Evolutionary conservation across 208 protist genomes (phyloP).

Genomic region (Crithidia sp.): DNA sequence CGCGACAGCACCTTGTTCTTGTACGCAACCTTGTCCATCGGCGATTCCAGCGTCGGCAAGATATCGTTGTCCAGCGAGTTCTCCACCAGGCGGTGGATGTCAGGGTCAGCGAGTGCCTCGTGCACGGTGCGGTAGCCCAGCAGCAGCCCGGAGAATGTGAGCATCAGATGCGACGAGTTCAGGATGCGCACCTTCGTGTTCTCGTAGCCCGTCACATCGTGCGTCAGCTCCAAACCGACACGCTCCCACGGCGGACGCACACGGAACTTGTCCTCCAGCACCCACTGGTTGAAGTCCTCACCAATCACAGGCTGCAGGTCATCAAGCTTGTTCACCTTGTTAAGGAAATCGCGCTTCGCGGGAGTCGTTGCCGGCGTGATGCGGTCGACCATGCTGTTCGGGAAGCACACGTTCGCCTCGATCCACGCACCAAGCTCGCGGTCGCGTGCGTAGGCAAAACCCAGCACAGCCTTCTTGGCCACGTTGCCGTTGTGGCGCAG

Average conservation of each 20-base stretch:
- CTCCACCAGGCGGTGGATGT: constrained; percentile 37
- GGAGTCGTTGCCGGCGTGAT: constrained; percentile 44
- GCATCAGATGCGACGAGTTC: constrained; percentile 49
- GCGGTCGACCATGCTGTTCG: constrained; percentile 51
- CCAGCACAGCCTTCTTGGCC: constrained; percentile 40
- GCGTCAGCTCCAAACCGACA: constrained; percentile 36
- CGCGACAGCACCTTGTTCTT: constrained; percentile 41
- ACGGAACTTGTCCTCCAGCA: constrained; percentile 46
- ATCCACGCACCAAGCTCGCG: constrained; percentile 28
- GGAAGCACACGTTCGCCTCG: constrained; percentile 36
- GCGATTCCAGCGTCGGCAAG: constrained; percentile 35
- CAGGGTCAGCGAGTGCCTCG: constrained; percentile 36
- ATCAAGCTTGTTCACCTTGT: constrained; percentile 24
- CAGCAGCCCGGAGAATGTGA: constrained; percentile 40
- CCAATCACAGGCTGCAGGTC: constrained; percentile 44
- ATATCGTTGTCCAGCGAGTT: constrained; percentile 32
- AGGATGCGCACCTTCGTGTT: constrained; percentile 52
- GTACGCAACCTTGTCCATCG: constrained; percentile 47
- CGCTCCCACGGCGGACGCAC: constrained; percentile 40
- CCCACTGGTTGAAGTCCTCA: constrained; percentile 59
- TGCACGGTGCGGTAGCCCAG: constrained; percentile 41
- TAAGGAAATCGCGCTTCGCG: constrained; percentile 28
- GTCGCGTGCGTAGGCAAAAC: constrained; percentile 33
- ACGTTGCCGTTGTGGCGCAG: constrained; percentile 52
- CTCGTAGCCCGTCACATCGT: constrained; percentile 41